A percentile compares a stretch with the other conserved stretches of the same genome.
phyloP scores from a whole-genome alignment of 2,329 filamentous ascomycete species.

The Paracamarosporium sp. region DNA sequence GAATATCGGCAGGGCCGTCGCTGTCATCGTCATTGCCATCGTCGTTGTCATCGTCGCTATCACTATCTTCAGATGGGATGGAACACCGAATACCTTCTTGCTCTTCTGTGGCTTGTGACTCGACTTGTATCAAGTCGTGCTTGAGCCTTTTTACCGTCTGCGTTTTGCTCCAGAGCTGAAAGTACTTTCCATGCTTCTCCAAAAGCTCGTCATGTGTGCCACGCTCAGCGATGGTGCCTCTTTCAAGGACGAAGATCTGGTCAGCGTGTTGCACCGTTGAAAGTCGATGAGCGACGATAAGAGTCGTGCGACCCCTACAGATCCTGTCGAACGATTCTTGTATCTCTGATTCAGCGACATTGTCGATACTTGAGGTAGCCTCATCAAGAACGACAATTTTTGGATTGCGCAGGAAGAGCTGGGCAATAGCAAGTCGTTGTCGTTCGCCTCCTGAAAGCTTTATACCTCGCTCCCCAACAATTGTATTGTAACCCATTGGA shows the following conservation, averaged over 20 bases:
- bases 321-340: conserved; percentile 63
- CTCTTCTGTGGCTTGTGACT: background rate
- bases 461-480: conserved; percentile 32
- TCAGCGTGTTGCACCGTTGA: conserved; percentile 84
- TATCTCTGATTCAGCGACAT: conserved; percentile 68
- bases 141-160: background rate
- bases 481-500: conserved; percentile 40
- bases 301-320: conserved; percentile 65
- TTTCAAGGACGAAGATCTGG: conserved; percentile 77
- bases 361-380: conserved; percentile 82
- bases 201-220: conserved; percentile 77
- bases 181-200: background rate
- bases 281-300: conserved; percentile 74
- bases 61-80: background rate
- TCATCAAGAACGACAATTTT: conserved; percentile 85
- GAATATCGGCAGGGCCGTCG: background rate
- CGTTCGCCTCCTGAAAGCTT: conserved; percentile 67
- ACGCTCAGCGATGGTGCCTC: conserved; percentile 73
- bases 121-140: background rate
- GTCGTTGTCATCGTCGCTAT: background rate
- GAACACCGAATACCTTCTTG: background rate
- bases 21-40: background rate
- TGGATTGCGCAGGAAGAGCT: conserved; percentile 76
- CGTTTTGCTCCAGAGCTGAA: conserved; percentile 6
- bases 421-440: conserved; percentile 70